Evolutionary conservation across 202 grass and related monocot species (phyloP).

Genomic region (Panicum hallii): DNA sequence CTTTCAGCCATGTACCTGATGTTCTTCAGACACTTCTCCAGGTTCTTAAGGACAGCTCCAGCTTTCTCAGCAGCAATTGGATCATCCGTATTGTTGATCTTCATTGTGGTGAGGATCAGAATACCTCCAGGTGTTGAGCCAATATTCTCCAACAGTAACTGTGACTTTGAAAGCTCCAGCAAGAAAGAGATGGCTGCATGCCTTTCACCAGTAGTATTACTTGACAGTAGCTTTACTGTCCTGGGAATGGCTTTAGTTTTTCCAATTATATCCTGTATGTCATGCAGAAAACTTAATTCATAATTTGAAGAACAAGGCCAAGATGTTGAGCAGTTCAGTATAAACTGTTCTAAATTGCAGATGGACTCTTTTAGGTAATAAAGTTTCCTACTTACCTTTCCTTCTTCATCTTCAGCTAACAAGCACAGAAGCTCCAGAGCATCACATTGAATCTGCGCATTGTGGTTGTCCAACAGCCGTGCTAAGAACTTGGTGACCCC

Average conservation of each 20-base stretch:
- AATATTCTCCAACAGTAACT: constrained; percentile 65
- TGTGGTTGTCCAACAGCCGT: constrained; percentile 60
- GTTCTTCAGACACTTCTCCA: constrained; percentile 82
- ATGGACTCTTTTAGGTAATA: constrained; percentile 2
- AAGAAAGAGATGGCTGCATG: constrained; percentile 75
- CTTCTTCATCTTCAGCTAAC: constrained; percentile 75
- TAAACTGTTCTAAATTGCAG: constrained; percentile 26
- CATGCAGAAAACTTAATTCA: constrained; percentile 14
- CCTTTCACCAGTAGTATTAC: constrained; percentile 58
- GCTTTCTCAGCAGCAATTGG: constrained; percentile 60
- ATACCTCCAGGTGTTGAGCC: constrained; percentile 66
- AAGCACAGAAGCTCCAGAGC: constrained; percentile 68
- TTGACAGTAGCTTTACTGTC: constrained; percentile 70
- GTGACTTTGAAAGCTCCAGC: constrained; percentile 75
- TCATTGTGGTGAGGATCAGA: constrained; percentile 82
- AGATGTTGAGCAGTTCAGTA: neutral
- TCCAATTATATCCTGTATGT: constrained; percentile 74
- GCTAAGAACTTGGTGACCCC: constrained; percentile 76
- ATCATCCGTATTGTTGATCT: constrained; percentile 73
- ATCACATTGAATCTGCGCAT: constrained; percentile 53
- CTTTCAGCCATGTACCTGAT: constrained; percentile 92
- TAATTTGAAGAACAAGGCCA: constrained; percentile 12
- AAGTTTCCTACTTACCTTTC: constrained; percentile 58
- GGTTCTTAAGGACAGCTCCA: constrained; percentile 66
- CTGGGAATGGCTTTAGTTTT: constrained; percentile 74